phyloP scores from a whole-genome alignment of 805 yeast genomes.

The Clavispora phyllophila region DNA sequence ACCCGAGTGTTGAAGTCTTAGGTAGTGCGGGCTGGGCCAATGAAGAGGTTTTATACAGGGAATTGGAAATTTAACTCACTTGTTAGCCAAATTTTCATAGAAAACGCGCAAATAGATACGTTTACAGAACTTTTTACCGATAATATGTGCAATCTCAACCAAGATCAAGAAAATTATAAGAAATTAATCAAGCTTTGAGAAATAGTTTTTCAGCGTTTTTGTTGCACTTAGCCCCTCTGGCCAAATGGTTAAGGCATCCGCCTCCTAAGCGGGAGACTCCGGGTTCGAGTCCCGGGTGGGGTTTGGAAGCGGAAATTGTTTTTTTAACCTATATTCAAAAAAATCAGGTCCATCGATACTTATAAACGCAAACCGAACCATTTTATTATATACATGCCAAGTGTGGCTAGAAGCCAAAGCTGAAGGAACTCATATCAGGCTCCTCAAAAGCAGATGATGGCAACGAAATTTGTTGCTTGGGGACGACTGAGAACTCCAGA shows the following conservation, averaged over 20 bases:
- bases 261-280: slow-evolving; percentile 36
- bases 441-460: slow-evolving; percentile 60
- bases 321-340: slow-evolving; percentile 1
- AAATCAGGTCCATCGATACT: too few relatives aligned
- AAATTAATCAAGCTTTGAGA: background rate
- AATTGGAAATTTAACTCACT: slow-evolving; percentile 37
- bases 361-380: background rate
- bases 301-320: slow-evolving; percentile 10
- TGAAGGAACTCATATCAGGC: slow-evolving; percentile 74
- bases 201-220: background rate
- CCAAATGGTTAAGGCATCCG: slow-evolving; percentile 54
- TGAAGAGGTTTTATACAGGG: slow-evolving; percentile 62
- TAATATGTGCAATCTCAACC: too few relatives aligned
- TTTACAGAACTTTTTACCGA: background rate
- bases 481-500: slow-evolving; percentile 12
- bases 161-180: too few relatives aligned
- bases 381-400: background rate
- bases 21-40: slow-evolving; percentile 59
- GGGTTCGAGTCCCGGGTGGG: slow-evolving; percentile 38
- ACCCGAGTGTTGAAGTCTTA: slow-evolving; percentile 44
- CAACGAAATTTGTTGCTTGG: slow-evolving; percentile 4
- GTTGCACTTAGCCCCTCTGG: slow-evolving; percentile 37
- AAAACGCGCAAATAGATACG: too few relatives aligned
- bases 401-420: slow-evolving; percentile 33
- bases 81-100: too few relatives aligned